Percentiles rank a stretch among this genome's conserved stretches.
These are phyloP conservation scores for Pseudocercospora ulei DNA, from an alignment of 2,329 filamentous ascomycete species.

Conservation along the genomic window DNA sequence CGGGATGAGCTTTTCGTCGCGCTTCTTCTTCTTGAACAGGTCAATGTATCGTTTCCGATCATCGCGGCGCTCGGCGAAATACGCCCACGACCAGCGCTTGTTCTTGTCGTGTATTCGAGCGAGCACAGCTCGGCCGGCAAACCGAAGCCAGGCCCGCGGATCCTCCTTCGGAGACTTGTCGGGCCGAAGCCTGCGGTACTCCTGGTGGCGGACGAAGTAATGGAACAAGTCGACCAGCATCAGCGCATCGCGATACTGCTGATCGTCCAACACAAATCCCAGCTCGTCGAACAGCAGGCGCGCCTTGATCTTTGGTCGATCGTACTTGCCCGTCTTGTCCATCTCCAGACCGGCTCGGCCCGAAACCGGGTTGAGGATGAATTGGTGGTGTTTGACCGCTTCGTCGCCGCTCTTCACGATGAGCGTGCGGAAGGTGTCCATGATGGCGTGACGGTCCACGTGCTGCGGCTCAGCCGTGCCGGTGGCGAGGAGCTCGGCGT, in stretches of 20 bases:
- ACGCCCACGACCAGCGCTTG: slow-evolving; percentile 88
- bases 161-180: slow-evolving; percentile 80
- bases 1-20: slow-evolving; percentile 56
- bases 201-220: slow-evolving; percentile 94
- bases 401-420: slow-evolving; percentile 59
- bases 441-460: slow-evolving; percentile 64
- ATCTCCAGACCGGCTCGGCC: slow-evolving; percentile 90
- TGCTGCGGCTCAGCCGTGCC: slow-evolving; percentile 63
- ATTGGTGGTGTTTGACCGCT: slow-evolving; percentile 60
- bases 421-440: slow-evolving; percentile 65
- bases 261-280: slow-evolving; percentile 90
- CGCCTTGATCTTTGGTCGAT: slow-evolving; percentile 78
- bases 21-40: slow-evolving; percentile 85
- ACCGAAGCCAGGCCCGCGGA: slow-evolving; percentile 81
- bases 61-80: slow-evolving; percentile 84
- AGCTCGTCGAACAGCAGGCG: slow-evolving; percentile 93
- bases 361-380: slow-evolving; percentile 89
- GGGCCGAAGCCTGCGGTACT: slow-evolving; percentile 87
- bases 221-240: slow-evolving; percentile 99
- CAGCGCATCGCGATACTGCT: slow-evolving; percentile 91
- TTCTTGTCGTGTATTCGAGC: slow-evolving; percentile 94
- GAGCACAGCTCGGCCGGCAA: slow-evolving; percentile 79
- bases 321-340: slow-evolving; percentile 76
- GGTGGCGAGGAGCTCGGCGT: slow-evolving; percentile 70
- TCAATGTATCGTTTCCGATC: slow-evolving; percentile 82